A percentile compares a stretch with the other conserved stretches of the same genome.
These are phyloP conservation scores for Oldenlandia corymbosa DNA, from an alignment of 257 asterid species.

Conservation along the genomic window DNA sequence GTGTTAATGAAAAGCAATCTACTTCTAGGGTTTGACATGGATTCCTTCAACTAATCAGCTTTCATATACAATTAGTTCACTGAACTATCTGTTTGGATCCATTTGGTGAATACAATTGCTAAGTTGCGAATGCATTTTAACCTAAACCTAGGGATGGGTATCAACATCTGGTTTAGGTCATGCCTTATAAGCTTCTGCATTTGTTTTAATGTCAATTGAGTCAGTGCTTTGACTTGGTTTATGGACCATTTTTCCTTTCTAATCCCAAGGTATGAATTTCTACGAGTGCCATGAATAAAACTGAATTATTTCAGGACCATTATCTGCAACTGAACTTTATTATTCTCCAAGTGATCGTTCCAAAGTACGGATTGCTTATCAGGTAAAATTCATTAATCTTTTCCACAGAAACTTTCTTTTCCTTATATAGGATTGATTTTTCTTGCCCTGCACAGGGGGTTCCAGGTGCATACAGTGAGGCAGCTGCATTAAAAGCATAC, in stretches of 20 bases:
- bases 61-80: neutral
- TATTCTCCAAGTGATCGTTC: conserved; percentile 40
- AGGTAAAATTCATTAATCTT: conserved; percentile 37
- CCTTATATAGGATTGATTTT: conserved; percentile 1
- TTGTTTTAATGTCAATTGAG: neutral
- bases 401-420: neutral
- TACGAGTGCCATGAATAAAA: neutral
- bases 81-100: neutral
- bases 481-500: conserved; percentile 88
- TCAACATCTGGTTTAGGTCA: neutral
- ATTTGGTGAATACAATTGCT: neutral
- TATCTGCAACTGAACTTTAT: conserved; percentile 46
- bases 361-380: conserved; percentile 84
- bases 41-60: neutral
- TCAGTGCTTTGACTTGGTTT: conserved; percentile 1
- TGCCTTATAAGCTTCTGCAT: neutral
- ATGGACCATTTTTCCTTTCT: neutral
- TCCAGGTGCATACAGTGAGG: conserved; percentile 90
- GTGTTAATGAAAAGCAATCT: neutral
- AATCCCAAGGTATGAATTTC: too few species aligned
- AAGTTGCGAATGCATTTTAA: neutral
- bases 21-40: neutral
- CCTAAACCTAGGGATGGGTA: neutral
- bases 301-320: conserved; percentile 55
- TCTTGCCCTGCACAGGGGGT: conserved; percentile 43